phyloP scores from a whole-genome alignment of 1,139 yeast genomes.

The Yamadazyma trypodendri region DNA sequence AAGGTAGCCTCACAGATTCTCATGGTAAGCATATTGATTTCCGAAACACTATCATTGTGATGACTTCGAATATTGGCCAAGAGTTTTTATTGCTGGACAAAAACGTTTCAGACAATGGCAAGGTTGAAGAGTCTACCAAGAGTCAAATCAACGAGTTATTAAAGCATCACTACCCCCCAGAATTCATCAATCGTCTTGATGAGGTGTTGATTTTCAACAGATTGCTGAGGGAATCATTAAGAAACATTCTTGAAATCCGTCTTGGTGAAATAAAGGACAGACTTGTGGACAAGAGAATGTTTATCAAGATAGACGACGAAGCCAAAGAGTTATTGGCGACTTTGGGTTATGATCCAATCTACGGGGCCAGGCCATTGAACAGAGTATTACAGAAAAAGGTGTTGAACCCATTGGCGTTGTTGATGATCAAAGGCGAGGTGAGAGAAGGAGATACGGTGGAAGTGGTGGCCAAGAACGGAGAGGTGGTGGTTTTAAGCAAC shows the following conservation, averaged over 20 bases:
- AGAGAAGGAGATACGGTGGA: constrained; percentile 65
- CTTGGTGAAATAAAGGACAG: constrained; percentile 77
- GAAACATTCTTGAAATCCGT: constrained; percentile 80
- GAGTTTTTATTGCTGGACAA: constrained; percentile 72
- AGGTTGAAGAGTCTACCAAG: constrained; percentile 51
- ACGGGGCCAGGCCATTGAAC: constrained; percentile 96
- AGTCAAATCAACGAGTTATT: constrained; percentile 61
- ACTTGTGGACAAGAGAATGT: constrained; percentile 75
- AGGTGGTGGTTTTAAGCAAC: constrained; percentile 45
- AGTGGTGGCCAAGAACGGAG: constrained; percentile 26
- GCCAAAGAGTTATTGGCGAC: constrained; percentile 79
- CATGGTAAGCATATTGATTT: constrained; percentile 94
- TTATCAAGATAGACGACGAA: constrained; percentile 51
- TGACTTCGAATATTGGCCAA: constrained; percentile 97
- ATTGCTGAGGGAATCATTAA: constrained; percentile 68
- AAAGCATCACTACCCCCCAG: constrained; percentile 82
- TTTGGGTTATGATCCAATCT: constrained; percentile 84
- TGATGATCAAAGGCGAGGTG: constrained; percentile 76
- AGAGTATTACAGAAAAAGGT: constrained; percentile 79
- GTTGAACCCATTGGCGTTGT: constrained; percentile 82
- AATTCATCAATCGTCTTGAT: constrained; percentile 89
- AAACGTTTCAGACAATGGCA: constrained; percentile 41
- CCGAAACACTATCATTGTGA: constrained; percentile 90
- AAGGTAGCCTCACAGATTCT: constrained; percentile 90
- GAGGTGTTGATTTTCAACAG: constrained; percentile 89